These are phyloP conservation scores for Castanopsis chinensis DNA, from an alignment of 306 rosid species.

Conservation along the genomic window DNA sequence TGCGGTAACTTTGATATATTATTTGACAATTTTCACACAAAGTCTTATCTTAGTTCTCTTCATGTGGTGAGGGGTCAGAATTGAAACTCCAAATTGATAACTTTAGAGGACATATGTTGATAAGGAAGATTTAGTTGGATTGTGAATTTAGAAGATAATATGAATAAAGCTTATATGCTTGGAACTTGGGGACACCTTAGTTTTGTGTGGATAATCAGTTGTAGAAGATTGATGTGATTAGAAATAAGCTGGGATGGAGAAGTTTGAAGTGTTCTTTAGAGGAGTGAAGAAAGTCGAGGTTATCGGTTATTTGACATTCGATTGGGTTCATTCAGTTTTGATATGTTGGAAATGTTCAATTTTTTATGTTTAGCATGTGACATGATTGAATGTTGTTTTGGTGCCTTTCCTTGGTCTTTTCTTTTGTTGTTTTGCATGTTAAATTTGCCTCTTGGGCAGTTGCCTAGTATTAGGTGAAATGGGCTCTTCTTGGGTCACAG, in stretches of 20 bases:
- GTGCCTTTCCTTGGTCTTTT: not conserved
- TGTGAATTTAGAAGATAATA: too few relatives aligned
- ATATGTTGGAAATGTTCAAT: not conserved
- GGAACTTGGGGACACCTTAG: not conserved
- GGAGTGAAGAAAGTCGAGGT: not conserved
- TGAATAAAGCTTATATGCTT: too few relatives aligned
- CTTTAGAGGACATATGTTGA: too few relatives aligned
- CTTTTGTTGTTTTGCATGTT: not conserved
- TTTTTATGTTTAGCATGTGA: not conserved
- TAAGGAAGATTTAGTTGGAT: too few relatives aligned
- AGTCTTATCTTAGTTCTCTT: not conserved
- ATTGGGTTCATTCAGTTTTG: not conserved
- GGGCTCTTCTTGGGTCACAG: not conserved
- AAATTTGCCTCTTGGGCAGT: not conserved
- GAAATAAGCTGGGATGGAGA: not conserved
- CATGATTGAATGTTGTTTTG: not conserved
- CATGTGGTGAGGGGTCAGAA: too few relatives aligned
- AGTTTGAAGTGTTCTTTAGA: not conserved
- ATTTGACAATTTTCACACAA: too few relatives aligned
- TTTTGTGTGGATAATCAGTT: not conserved
- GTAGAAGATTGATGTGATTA: not conserved
- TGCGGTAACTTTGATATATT: too few relatives aligned
- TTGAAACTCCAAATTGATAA: too few relatives aligned
- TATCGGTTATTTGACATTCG: not conserved
- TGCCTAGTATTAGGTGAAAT: not conserved